These are phyloP conservation scores for Phytophthora pisi DNA, from an alignment of 352 stramenopile genomes.

Conservation along the genomic window DNA sequence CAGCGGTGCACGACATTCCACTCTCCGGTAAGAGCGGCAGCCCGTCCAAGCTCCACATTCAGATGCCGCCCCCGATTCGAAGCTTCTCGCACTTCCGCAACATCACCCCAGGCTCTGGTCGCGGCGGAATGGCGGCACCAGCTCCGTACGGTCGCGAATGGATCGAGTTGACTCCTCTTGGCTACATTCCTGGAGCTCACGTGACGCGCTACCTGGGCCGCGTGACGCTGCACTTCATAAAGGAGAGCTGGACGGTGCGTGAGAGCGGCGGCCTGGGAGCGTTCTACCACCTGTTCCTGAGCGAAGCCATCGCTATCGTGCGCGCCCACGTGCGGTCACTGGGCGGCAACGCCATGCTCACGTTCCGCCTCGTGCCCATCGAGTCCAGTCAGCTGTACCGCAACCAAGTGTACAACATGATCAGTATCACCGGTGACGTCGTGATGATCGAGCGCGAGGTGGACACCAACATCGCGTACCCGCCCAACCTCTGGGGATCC, in stretches of 20 bases:
- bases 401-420: constrained; percentile 94
- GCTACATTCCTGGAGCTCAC: constrained; percentile 74
- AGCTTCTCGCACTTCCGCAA: constrained; percentile 48
- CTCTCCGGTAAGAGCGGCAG: constrained; percentile 39
- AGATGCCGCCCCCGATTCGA: constrained; percentile 41
- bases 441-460: constrained; percentile 78
- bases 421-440: constrained; percentile 88
- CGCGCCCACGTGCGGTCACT: constrained; percentile 84
- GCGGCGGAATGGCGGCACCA: constrained; percentile 9
- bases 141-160: constrained; percentile 65
- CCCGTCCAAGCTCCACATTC: constrained; percentile 45
- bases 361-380: constrained; percentile 86
- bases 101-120: constrained; percentile 16
- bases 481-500: constrained; percentile 33
- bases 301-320: constrained; percentile 87
- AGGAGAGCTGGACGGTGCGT: constrained; percentile 89
- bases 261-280: constrained; percentile 84
- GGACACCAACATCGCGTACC: constrained; percentile 40
- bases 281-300: constrained; percentile 90
- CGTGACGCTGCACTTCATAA: constrained; percentile 91
- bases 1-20: constrained; percentile 43
- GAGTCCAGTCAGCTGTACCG: constrained; percentile 89
- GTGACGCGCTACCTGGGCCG: constrained; percentile 82
- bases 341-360: constrained; percentile 87
- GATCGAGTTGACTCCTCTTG: constrained; percentile 86